Evolutionary conservation across 805 yeast species (phyloP).

Genomic region (Scheffersomyces spartinae): DNA sequence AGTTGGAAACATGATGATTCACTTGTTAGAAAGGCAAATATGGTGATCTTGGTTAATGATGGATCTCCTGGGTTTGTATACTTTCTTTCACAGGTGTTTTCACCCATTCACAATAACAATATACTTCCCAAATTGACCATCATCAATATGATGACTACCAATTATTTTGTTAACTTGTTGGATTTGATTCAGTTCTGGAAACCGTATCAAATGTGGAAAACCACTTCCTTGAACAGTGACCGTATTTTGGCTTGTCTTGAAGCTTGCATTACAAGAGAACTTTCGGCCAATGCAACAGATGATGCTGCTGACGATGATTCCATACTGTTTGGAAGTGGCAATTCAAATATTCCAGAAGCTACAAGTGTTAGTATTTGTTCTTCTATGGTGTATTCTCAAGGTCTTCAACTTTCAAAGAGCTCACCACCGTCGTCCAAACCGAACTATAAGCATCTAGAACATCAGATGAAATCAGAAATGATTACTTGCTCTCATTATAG

Average conservation of each 20-base stretch:
- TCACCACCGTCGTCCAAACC: no score
- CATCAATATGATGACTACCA: constrained; percentile 26
- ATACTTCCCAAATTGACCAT: constrained; percentile 19
- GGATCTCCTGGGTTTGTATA: constrained; percentile 21
- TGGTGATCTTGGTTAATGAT: constrained; percentile 26
- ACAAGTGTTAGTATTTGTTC: no score
- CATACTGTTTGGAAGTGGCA: no score
- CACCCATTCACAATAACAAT: no score
- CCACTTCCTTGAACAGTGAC: constrained; percentile 21
- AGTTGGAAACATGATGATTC: constrained; percentile 6
- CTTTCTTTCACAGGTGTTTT: no score
- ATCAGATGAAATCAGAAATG: constrained; percentile 15
- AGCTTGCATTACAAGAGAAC: no score
- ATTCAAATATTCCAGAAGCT: no score
- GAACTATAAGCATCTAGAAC: constrained; percentile 19
- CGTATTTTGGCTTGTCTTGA: no score
- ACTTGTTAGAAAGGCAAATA: constrained; percentile 12
- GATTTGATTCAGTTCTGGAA: constrained; percentile 19
- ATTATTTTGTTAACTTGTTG: constrained; percentile 27
- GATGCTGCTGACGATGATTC: no score
- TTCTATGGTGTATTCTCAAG: no score
- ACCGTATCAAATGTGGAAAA: constrained; percentile 30
- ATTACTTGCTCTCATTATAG: constrained; percentile 10
- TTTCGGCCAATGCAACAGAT: no score
- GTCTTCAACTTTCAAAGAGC: no score